These are phyloP conservation scores for Podospora pseudocomata DNA, from an alignment of 495 filamentous ascomycete genomes.

Conservation along the genomic window DNA sequence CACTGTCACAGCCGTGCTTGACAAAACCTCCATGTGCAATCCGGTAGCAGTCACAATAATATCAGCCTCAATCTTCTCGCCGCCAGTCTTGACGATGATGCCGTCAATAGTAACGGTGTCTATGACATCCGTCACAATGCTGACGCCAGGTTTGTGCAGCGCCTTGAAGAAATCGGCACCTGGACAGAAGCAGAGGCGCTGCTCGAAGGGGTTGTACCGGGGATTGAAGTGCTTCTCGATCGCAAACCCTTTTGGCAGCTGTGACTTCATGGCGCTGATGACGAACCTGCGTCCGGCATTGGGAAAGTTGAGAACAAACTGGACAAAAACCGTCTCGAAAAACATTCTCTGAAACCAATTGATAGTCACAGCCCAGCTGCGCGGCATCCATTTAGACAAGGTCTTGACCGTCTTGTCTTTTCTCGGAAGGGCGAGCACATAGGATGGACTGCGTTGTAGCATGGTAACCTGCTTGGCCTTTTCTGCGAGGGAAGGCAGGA, in stretches of 20 bases:
- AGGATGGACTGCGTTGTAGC: conserved; percentile 56
- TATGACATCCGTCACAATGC: conserved; percentile 67
- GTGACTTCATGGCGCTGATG: conserved; percentile 33
- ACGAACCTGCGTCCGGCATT: conserved; percentile 47
- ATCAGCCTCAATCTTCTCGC: conserved; percentile 58
- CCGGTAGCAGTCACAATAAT: conserved; percentile 76
- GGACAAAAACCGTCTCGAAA: conserved; percentile 31
- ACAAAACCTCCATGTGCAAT: conserved; percentile 54
- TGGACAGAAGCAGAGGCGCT: conserved; percentile 68
- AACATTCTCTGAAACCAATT: conserved; percentile 37
- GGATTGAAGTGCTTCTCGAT: conserved; percentile 69
- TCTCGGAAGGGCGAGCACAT: conserved; percentile 51
- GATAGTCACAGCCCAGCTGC: conserved; percentile 34
- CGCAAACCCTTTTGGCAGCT: conserved; percentile 55
- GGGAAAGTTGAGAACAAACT: conserved; percentile 47
- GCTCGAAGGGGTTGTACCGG: conserved; percentile 67
- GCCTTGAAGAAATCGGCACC: conserved; percentile 69
- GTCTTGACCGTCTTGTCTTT: conserved; percentile 33
- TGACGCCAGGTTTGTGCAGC: conserved; percentile 54
- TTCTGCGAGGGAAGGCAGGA: conserved; percentile 49
- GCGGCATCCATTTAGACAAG: conserved; percentile 37
- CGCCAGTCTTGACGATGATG: conserved; percentile 59
- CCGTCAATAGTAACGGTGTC: conserved; percentile 56
- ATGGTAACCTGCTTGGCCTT: conserved; percentile 52
- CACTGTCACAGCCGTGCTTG: conserved; percentile 48